phyloP scores from a whole-genome alignment of 2,329 filamentous ascomycete species.

The Ophiostoma pallidulum region DNA sequence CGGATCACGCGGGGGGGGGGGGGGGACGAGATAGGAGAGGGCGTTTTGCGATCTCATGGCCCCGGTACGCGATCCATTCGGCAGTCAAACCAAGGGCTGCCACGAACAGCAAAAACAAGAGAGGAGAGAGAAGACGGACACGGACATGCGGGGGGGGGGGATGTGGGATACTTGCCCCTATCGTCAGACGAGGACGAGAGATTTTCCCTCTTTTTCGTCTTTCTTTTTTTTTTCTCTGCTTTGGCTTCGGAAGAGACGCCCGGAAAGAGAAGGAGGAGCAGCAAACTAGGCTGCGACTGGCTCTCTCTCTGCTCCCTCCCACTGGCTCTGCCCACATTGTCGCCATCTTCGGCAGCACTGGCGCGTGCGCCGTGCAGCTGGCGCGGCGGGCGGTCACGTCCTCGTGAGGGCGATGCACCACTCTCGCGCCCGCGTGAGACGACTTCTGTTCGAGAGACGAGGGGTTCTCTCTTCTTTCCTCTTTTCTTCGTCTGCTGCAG shows the following conservation, averaged over 20 bases:
- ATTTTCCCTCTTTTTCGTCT: constrained; percentile 1
- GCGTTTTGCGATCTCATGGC: too few species aligned
- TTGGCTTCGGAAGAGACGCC: too few species aligned
- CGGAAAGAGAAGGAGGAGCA: background rate
- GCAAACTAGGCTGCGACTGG: background rate
- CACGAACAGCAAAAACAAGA: background rate
- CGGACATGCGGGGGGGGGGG: too few species aligned
- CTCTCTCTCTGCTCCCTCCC: background rate
- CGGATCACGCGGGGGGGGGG: background rate
- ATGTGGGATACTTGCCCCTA: background rate
- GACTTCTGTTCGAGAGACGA: too few species aligned
- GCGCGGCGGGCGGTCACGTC: background rate
- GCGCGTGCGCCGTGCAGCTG: background rate
- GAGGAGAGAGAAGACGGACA: background rate
- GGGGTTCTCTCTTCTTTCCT: too few species aligned
- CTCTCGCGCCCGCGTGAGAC: too few species aligned
- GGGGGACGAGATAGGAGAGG: background rate
- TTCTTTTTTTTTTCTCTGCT: too few species aligned
- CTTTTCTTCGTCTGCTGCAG: too few species aligned
- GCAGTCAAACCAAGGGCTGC: too few species aligned
- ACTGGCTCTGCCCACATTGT: background rate
- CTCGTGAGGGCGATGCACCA: too few species aligned
- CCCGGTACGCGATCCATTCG: too few species aligned
- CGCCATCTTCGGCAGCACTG: background rate
- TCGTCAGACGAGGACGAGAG: constrained; percentile 3